Conservation (phyloP, 805 yeast genomes). For the Sugiyamaella marilandica region DNA sequence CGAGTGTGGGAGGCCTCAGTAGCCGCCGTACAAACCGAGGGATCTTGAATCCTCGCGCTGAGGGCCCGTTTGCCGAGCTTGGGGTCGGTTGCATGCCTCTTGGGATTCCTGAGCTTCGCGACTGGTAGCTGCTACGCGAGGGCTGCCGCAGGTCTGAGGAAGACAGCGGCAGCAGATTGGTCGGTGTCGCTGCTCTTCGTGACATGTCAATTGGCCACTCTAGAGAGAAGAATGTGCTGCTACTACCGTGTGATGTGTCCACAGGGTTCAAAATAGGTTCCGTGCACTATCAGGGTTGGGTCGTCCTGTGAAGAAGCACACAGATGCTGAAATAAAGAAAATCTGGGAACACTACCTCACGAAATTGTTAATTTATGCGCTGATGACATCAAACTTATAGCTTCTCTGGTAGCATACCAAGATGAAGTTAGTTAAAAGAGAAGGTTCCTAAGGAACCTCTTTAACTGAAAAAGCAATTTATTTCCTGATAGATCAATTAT, state of each 20-base stretch:
- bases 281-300: too few relatives aligned
- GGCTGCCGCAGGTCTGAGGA: conserved; percentile 7
- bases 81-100: conserved; percentile 1
- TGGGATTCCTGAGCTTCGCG: conserved; percentile 5
- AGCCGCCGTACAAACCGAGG: conserved; percentile 38
- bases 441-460: too few relatives aligned
- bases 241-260: not conserved
- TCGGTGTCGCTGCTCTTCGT: conserved; percentile 11
- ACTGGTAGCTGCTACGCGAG: not conserved
- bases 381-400: too few relatives aligned
- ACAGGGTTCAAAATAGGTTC: too few relatives aligned
- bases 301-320: not conserved
- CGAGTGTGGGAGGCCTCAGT: conserved; percentile 73
- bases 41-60: conserved; percentile 14
- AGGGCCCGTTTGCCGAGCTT: not conserved
- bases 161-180: conserved; percentile 13
- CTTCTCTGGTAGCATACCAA: too few relatives aligned
- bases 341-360: too few relatives aligned
- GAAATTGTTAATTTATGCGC: too few relatives aligned
- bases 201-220: conserved; percentile 9
- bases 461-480: too few relatives aligned
- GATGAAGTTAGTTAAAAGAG: too few relatives aligned
- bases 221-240: not conserved
- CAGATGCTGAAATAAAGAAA: too few relatives aligned
- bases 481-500: too few relatives aligned